phyloP scores from a whole-genome alignment of 2,329 filamentous ascomycete species.

The Phyllosticta capitalensis region DNA sequence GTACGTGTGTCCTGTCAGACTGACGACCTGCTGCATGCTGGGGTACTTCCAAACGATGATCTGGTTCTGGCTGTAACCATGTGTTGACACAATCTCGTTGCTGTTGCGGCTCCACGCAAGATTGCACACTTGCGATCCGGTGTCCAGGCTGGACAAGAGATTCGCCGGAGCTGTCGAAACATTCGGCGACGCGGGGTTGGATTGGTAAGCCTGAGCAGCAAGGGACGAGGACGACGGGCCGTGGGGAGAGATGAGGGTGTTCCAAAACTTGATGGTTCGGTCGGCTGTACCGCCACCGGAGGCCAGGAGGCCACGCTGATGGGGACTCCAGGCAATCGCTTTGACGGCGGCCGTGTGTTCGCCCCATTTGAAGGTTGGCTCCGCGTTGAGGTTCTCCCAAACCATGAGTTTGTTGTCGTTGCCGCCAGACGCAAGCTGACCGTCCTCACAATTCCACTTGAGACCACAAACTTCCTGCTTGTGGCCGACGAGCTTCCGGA shows the following conservation, averaged over 20 bases:
- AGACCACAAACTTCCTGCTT: slow-evolving; percentile 97
- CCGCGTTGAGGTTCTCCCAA: slow-evolving; percentile 92
- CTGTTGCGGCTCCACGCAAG: slow-evolving; percentile 95
- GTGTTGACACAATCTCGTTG: slow-evolving; percentile 93
- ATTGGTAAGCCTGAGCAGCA: slow-evolving; percentile 24
- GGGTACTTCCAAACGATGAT: slow-evolving; percentile 99
- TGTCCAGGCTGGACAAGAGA: slow-evolving; percentile 73
- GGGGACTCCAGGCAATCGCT: slow-evolving; percentile 94
- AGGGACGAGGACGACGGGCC: slow-evolving; percentile 32
- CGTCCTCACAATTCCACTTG: slow-evolving; percentile 94
- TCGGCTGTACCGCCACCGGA: slow-evolving; percentile 94
- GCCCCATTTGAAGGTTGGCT: slow-evolving; percentile 85
- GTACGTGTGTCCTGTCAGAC: slow-evolving; percentile 91
- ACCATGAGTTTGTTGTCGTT: slow-evolving; percentile 99
- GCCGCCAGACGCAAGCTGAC: slow-evolving; percentile 86
- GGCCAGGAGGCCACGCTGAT: slow-evolving; percentile 87
- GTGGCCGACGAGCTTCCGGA: slow-evolving; percentile 79
- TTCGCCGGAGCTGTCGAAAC: slow-evolving; percentile 27
- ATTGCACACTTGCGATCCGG: slow-evolving; percentile 97
- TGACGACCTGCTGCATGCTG: slow-evolving; percentile 93
- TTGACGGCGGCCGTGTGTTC: slow-evolving; percentile 96
- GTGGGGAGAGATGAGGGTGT: slow-evolving; percentile 68
- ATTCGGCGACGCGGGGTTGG: slow-evolving; percentile 24
- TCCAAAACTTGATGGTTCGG: slow-evolving; percentile 95
- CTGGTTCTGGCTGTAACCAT: slow-evolving; percentile 96